These are phyloP conservation scores for Russula dissimulans DNA, from an alignment of 768 basidiomycete species.

Conservation along the genomic window DNA sequence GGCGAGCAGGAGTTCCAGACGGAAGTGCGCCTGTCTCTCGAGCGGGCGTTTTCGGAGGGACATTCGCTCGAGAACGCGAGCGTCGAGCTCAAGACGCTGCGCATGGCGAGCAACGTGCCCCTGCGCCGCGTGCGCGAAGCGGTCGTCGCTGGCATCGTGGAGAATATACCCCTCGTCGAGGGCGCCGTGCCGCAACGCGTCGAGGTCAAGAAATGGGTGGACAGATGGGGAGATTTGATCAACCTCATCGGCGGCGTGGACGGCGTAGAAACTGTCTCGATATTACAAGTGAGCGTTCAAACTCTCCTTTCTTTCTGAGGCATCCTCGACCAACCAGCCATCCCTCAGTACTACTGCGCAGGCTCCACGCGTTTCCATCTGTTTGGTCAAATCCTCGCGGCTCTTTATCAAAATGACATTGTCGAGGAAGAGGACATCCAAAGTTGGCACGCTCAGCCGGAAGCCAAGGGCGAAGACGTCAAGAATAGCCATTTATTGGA, in stretches of 20 bases:
- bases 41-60: slow-evolving; percentile 84
- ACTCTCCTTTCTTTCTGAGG: background rate
- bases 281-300: slow-evolving; percentile 56
- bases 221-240: slow-evolving; percentile 78
- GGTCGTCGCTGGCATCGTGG: slow-evolving; percentile 78
- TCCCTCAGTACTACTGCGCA: slow-evolving; percentile 51
- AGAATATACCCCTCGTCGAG: slow-evolving; percentile 54
- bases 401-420: slow-evolving; percentile 85
- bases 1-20: slow-evolving; percentile 50
- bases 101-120: slow-evolving; percentile 93
- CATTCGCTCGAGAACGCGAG: slow-evolving; percentile 90
- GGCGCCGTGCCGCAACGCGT: slow-evolving; percentile 50
- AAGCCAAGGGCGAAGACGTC: slow-evolving; percentile 43
- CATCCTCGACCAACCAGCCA: background rate
- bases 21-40: slow-evolving; percentile 78
- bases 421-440: slow-evolving; percentile 86
- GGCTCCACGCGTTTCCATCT: slow-evolving; percentile 51
- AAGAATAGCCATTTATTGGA: slow-evolving; percentile 36
- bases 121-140: slow-evolving; percentile 79
- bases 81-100: slow-evolving; percentile 90
- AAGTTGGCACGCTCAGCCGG: slow-evolving; percentile 64
- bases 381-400: slow-evolving; percentile 80
- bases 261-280: slow-evolving; percentile 66
- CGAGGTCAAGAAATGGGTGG: slow-evolving; percentile 54
- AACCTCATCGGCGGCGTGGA: slow-evolving; percentile 76